Evolutionary conservation across 768 basidiomycete genomes (phyloP), one percentile per base, ranked within the genome.

Genomic region (Floccularia luteovirens): DNA sequence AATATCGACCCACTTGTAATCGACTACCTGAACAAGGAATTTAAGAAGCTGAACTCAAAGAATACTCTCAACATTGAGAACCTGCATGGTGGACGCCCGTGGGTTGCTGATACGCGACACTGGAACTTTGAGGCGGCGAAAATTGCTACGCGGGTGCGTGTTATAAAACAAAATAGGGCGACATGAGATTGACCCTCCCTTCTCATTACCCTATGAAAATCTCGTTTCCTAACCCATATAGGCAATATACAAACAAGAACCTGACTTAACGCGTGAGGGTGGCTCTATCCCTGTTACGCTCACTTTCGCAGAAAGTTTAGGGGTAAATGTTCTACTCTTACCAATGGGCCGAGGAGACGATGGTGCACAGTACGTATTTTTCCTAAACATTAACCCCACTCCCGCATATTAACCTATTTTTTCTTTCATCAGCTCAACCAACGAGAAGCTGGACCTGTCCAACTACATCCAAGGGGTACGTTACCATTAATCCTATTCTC

Each of bases 301-400:
- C 42, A 93, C 90, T 1, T 94, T 98, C 57, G 90, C 92, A 7
- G 90, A 96, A 55, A 77, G 77, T 31, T 65, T 96, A 33, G 77
- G 78, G 10, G 82, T 91, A 41, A 96, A 92, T 53, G 89, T 96
- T 6, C 58, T 93, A 42, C 65, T 97, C 14, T 69, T 97, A 21
- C 94, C 92, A 1, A 93, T 94, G 82, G 91, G 91, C 2, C 72
- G 93, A 36, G 88, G 89, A 2, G 91, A 97, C 53, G 94, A 98
- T 48, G 94, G 93, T 49, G 88, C 90, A 30, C 90, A 91, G 83
- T 90, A 54, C 47, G 85, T 77, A 16, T 12, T 21, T 5, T 17
- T 27, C 16, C 19, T 21, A 25, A 17, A 19, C 23, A 12, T 22
- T 16, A 28, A 34, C 16, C n/a, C n/a, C 2, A 5, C 13, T 17